Evolutionary conservation across 108 stramenopile genomes (phyloP).

Genomic region (Cyclotella choctawhatcheeana): DNA sequence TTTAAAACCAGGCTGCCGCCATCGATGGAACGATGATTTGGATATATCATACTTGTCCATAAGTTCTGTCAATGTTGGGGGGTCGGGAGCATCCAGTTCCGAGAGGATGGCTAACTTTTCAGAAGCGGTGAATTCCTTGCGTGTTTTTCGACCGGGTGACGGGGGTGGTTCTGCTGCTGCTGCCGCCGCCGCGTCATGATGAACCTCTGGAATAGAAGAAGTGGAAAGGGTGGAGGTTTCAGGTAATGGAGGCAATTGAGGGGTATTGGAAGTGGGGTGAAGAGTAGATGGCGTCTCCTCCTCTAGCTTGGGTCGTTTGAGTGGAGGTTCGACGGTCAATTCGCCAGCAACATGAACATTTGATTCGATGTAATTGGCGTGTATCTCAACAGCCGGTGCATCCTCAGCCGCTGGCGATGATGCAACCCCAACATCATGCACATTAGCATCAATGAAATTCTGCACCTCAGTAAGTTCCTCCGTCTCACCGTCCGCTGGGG

Average conservation of each 20-base stretch:
- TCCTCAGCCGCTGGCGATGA: not conserved
- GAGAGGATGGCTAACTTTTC: constrained; percentile 41
- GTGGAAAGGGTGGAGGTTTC: not conserved
- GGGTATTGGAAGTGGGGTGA: not conserved
- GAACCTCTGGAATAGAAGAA: not conserved
- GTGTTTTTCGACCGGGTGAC: constrained; percentile 13
- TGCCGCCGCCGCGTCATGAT: not conserved
- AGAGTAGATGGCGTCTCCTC: not conserved
- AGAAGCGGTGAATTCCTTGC: constrained; percentile 43
- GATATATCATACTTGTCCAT: constrained; percentile 29
- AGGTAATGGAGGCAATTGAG: not conserved
- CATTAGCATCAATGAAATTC: too few species aligned
- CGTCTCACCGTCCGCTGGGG: too few species aligned
- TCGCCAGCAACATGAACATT: too few species aligned
- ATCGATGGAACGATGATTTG: constrained; percentile 42
- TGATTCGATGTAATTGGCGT: not conserved
- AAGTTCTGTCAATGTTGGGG: constrained; percentile 26
- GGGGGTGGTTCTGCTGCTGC: not conserved
- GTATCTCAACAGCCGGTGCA: not conserved
- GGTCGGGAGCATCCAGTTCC: constrained; percentile 20
- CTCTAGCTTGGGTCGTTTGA: not conserved
- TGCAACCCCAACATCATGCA: too few species aligned
- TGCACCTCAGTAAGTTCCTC: too few species aligned
- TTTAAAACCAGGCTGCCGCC: constrained; percentile 18
- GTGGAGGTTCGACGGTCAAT: not conserved